Base-by-base conservation (phyloP, 2,329 filamentous ascomycete species). In the Chaetomiaceae sp. region DNA sequence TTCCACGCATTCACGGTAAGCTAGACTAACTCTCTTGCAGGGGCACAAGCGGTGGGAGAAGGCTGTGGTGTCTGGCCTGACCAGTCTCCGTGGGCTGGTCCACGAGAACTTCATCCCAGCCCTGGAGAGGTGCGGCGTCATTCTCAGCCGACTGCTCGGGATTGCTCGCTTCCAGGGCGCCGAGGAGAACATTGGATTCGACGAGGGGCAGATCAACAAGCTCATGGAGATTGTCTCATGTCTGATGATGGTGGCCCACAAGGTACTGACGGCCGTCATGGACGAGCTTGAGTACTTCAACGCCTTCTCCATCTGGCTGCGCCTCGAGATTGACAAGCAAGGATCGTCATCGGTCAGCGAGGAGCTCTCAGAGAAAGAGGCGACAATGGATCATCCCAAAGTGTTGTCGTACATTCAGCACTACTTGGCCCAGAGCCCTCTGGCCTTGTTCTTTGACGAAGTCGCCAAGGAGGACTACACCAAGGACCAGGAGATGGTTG, bases 21-120 rank as follows among this genome's bases (percentile, higher is more conserved):
- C 15, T 1, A 29, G 47, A 55, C 37, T 48, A 47, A 58, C 52
- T 36, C 23, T 53, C 63, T 27, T 15, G 19, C 47, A 94, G 87
- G 91, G 91, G 0, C 89, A 95, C 63, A 96, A 96, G 70, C 80
- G 94, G 45, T 99, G 94, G 94, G 91, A 97, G 59, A 95, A 92
- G 65, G 86, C 88, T 6, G 87, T 95, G 2, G 79, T 82, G 1
- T 82, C 83, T 4, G 89, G 91, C 1, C 85, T 96, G 19, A 84
- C 89, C 55, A 86, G 83, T 50, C 78, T 97, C 9, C 82, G 90
- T 46, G 81, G 82, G 48, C 77, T 97, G 12, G 77, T 91, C 0
- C 91, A 96, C 65, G 87, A 96, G 65, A 91, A 95, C 67, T 83
- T 96, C 47, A 77, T 97, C 2, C 94, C 94, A 0, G 90, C 89